These are phyloP conservation scores for Tanacetum coccineum DNA, from an alignment of 129 eudicot genomes.

Conservation along the genomic window DNA sequence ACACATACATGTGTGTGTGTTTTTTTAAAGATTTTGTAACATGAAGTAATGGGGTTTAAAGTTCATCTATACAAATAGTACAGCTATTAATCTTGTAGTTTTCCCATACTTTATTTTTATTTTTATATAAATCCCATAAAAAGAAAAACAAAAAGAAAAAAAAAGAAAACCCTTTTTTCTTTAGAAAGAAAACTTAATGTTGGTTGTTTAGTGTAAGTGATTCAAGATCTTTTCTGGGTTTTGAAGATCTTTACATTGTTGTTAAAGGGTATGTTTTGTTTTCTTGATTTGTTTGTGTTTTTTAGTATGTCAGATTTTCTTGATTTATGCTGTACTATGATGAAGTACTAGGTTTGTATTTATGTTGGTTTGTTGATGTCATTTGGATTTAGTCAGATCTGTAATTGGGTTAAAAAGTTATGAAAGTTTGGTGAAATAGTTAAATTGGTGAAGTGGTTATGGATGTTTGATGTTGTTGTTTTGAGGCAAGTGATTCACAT, in stretches of 20 bases:
- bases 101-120: constrained; percentile 29
- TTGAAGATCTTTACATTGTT: constrained; percentile 54
- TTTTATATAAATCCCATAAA: constrained; percentile 21
- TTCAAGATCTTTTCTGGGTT: constrained; percentile 36
- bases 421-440: too few species aligned
- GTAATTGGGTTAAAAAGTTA: too few species aligned
- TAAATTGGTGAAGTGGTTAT: background rate
- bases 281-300: constrained; percentile 28
- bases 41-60: constrained; percentile 39
- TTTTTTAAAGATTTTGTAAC: constrained; percentile 21
- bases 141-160: background rate
- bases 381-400: background rate
- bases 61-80: constrained; percentile 34
- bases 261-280: constrained; percentile 27
- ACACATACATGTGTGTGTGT: background rate
- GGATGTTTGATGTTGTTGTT: background rate
- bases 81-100: constrained; percentile 36
- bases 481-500: constrained; percentile 7
- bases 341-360: background rate
- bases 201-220: constrained; percentile 33
- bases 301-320: background rate
- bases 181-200: constrained; percentile 34
- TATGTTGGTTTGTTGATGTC: background rate
- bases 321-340: constrained; percentile 4
- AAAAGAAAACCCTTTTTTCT: constrained; percentile 7